These are phyloP conservation scores for Litchi chinensis DNA, from an alignment of 345 rosid genomes.

Conservation along the genomic window DNA sequence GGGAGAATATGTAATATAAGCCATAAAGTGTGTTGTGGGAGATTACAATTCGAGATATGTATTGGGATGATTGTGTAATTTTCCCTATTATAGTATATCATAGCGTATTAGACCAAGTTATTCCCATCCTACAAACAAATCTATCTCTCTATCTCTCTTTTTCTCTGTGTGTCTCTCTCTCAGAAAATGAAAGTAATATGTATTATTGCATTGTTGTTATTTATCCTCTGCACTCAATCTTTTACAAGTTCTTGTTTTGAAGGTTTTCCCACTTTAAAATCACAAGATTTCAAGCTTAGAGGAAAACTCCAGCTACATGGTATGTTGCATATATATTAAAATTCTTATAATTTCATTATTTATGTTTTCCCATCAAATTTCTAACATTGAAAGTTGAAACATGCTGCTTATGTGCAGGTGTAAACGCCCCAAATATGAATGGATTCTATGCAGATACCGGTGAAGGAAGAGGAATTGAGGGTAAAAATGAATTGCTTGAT, in stretches of 20 bases:
- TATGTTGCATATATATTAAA: background rate
- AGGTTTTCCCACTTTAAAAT: conserved; percentile 4
- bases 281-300: conserved; percentile 17
- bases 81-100: background rate
- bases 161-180: background rate
- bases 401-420: conserved; percentile 12
- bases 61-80: no score
- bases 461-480: background rate
- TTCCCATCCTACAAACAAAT: background rate
- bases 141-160: background rate
- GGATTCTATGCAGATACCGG: conserved; percentile 3
- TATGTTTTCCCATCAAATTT: background rate
- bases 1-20: no score
- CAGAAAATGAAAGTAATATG: conserved; percentile 23
- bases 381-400: background rate
- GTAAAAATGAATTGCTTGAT: background rate
- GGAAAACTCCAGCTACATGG: conserved; percentile 23
- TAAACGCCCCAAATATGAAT: background rate
- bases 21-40: no score
- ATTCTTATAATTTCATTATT: background rate
- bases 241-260: conserved; percentile 17
- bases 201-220: conserved; percentile 22
- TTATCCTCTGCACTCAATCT: conserved; percentile 24
- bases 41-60: no score
- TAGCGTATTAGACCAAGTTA: background rate